These are phyloP conservation scores for Fusarium algeriense DNA, from an alignment of 2,329 filamentous ascomycete genomes.

Conservation along the genomic window DNA sequence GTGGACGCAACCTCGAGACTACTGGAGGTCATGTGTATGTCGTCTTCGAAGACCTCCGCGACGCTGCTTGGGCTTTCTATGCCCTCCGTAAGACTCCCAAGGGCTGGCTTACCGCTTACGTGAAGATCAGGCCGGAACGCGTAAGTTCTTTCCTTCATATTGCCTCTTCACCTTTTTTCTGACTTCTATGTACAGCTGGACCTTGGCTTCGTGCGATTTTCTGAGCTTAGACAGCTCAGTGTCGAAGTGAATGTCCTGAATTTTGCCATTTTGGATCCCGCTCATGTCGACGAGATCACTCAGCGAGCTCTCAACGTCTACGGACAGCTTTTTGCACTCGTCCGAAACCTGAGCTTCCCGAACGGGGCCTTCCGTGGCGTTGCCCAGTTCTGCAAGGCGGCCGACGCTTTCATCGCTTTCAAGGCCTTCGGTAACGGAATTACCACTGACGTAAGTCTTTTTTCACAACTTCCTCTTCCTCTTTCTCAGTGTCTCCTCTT, in stretches of 20 bases:
- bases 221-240: conserved; percentile 47
- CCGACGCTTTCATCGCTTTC: conserved; percentile 57
- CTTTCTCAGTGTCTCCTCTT: conserved; percentile 27
- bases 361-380: conserved; percentile 61
- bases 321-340: conserved; percentile 66
- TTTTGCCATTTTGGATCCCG: conserved; percentile 33
- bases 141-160: conserved; percentile 13
- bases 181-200: background rate
- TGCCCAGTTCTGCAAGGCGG: conserved; percentile 66
- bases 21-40: conserved; percentile 62
- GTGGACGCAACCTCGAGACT: conserved; percentile 53
- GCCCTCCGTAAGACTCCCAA: conserved; percentile 58
- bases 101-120: conserved; percentile 58
- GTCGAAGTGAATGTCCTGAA: conserved; percentile 44
- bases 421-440: conserved; percentile 49
- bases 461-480: background rate
- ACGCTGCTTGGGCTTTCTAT: conserved; percentile 65
- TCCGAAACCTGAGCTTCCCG: conserved; percentile 56
- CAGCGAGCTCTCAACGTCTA: conserved; percentile 57
- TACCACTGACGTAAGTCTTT: conserved; percentile 44
- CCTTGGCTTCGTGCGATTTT: conserved; percentile 14
- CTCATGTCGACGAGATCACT: conserved; percentile 54
- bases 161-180: background rate
- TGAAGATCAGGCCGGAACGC: conserved; percentile 22
- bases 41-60: conserved; percentile 71